Conservation (phyloP, 2,329 filamentous ascomycete genomes). For the Arthroderma uncinatum region DNA sequence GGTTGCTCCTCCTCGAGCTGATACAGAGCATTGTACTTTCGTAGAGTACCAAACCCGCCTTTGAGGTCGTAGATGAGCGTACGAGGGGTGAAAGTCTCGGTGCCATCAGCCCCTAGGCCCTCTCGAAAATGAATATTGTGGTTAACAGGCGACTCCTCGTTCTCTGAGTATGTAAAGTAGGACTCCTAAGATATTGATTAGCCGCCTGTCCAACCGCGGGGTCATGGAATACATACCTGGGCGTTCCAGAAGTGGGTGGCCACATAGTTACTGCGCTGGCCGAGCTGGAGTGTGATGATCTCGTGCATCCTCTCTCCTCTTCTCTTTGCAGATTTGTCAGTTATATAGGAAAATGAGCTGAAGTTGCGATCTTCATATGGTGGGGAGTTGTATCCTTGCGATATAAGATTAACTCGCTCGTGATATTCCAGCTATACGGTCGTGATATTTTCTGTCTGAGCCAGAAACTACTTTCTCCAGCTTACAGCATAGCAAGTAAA, state of each 20-base stretch:
- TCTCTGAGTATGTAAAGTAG: conserved; percentile 77
- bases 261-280: conserved; percentile 83
- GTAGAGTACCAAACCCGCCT: conserved; percentile 77
- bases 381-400: background rate
- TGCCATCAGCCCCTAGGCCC: conserved; percentile 68
- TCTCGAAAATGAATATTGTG: conserved; percentile 83
- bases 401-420: background rate
- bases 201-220: background rate
- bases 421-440: background rate
- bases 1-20: conserved; percentile 39
- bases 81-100: conserved; percentile 84
- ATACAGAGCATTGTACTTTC: conserved; percentile 81
- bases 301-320: conserved; percentile 60
- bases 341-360: background rate
- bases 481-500: too few species aligned
- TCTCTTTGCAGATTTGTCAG: background rate
- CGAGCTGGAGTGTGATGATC: conserved; percentile 86
- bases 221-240: conserved; percentile 45
- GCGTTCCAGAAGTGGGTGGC: conserved; percentile 97
- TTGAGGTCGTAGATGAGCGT: conserved; percentile 93
- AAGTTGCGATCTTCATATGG: background rate
- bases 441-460: too few species aligned
- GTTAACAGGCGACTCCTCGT: conserved; percentile 57
- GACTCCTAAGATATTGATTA: conserved; percentile 55
- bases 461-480: too few species aligned